These are phyloP conservation scores for Magnolia sinica DNA, from an alignment of 164 flowering plant genomes.

Conservation along the genomic window DNA sequence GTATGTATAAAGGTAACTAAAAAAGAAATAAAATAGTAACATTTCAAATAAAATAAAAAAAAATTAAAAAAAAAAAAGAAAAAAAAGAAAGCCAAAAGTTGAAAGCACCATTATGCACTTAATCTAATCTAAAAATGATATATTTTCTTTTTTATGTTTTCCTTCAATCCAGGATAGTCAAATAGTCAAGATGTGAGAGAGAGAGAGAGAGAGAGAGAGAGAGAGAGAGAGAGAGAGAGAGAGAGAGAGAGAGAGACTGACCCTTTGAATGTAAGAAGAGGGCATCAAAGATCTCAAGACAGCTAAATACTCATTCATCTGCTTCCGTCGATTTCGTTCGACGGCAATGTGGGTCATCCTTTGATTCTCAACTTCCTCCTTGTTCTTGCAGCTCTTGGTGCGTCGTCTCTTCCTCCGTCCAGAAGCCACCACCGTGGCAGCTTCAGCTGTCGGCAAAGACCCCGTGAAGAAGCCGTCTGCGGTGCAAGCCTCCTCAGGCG, in stretches of 20 bases:
- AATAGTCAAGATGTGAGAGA: neutral
- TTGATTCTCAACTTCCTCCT: constrained; percentile 57
- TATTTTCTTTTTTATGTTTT: no score
- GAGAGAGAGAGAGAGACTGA: constrained; percentile 5
- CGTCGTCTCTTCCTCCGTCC: constrained; percentile 38
- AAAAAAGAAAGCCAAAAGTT: neutral
- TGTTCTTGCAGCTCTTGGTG: constrained; percentile 38
- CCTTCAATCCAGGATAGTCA: neutral
- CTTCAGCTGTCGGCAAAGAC: neutral
- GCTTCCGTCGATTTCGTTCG: constrained; percentile 54
- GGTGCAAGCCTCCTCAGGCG: constrained; percentile 18
- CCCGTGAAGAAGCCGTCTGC: neutral
- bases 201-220: constrained; percentile 3
- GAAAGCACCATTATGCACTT: neutral
- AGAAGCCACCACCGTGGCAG: constrained; percentile 3
- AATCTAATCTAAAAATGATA: neutral
- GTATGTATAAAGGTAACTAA: neutral
- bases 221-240: neutral
- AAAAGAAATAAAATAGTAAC: neutral
- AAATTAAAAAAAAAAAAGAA: no score
- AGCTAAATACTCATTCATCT: constrained; percentile 59
- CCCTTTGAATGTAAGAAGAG: constrained; percentile 53
- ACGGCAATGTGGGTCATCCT: constrained; percentile 67
- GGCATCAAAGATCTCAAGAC: constrained; percentile 57
- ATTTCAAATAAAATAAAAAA: no score